A percentile compares a stretch with the other conserved stretches of the same genome.
Evolutionary conservation across 768 basidiomycete genomes (phyloP).

Genomic region (Pleurotus cornucopiae): DNA sequence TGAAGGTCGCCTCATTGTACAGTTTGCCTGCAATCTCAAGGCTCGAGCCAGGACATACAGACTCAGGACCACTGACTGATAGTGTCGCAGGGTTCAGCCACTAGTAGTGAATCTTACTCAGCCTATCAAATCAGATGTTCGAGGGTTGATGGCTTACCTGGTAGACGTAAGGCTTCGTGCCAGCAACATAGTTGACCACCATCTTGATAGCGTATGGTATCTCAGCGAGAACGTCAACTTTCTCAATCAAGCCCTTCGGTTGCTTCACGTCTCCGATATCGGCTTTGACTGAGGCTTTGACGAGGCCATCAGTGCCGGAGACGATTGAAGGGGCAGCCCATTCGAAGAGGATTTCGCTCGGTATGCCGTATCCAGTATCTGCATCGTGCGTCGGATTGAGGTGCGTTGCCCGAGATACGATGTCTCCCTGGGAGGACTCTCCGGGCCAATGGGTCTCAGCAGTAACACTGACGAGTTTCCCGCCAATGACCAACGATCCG

Average conservation of each 20-base stretch:
- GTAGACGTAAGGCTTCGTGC: conserved; percentile 92
- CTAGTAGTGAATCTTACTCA: conserved; percentile 7
- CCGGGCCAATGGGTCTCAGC: conserved; percentile 77
- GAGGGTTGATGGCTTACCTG: conserved; percentile 51
- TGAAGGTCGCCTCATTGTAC: conserved; percentile 92
- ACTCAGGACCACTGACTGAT: conserved; percentile 38
- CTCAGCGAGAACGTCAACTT: conserved; percentile 93
- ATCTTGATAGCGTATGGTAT: conserved; percentile 91
- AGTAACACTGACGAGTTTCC: conserved; percentile 72
- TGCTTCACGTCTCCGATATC: conserved; percentile 53
- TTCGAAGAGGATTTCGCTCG: conserved; percentile 62
- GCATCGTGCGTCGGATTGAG: conserved; percentile 56
- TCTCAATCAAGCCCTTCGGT: conserved; percentile 81
- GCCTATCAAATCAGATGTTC: conserved; percentile 23
- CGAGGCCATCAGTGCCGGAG: conserved; percentile 41
- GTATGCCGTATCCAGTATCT: conserved; percentile 80
- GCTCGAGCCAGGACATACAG: conserved; percentile 33
- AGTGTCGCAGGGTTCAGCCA: conserved; percentile 15
- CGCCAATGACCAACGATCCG: conserved; percentile 78
- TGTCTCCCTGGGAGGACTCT: conserved; percentile 43
- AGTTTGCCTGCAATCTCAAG: conserved; percentile 59
- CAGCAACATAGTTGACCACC: conserved; percentile 89
- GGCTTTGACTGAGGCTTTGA: conserved; percentile 52
- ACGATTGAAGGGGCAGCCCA: conserved; percentile 75
- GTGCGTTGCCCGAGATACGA: conserved; percentile 68